phyloP scores from a whole-genome alignment of 352 stramenopile genomes.

The Globisporangium spiculum region DNA sequence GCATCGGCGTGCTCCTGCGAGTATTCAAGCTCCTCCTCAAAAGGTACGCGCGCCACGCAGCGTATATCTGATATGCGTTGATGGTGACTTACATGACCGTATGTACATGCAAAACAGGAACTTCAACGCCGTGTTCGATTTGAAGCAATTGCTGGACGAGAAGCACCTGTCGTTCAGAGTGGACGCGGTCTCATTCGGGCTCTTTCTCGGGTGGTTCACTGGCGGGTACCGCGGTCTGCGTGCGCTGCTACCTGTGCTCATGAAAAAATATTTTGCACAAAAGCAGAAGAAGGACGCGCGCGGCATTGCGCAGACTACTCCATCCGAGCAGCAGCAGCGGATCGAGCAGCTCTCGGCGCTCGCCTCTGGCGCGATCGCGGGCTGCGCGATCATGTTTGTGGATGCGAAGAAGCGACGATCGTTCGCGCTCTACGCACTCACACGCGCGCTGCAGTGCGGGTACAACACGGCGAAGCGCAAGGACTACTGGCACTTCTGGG shows the following conservation, averaged over 20 bases:
- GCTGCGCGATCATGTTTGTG: constrained; percentile 60
- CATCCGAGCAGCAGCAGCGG: constrained; percentile 22
- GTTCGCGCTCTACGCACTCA: constrained; percentile 79
- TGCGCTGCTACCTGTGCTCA: constrained; percentile 47
- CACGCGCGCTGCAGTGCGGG: constrained; percentile 73
- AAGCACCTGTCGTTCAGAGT: constrained; percentile 76
- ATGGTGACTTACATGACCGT: no score
- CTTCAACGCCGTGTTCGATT: constrained; percentile 44
- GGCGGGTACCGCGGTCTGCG: constrained; percentile 66
- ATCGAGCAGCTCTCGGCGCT: constrained; percentile 51
- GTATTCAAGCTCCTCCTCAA: constrained; percentile 65
- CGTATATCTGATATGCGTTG: no score
- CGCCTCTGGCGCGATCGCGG: constrained; percentile 56
- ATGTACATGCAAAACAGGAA: constrained; percentile 25
- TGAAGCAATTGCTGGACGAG: constrained; percentile 70
- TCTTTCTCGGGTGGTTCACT: constrained; percentile 86
- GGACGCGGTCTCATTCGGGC: constrained; percentile 79
- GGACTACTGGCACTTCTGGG: constrained; percentile 88
- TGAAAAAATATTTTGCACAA: constrained; percentile 28
- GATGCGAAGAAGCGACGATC: constrained; percentile 68
- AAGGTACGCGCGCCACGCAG: constrained; percentile 22
- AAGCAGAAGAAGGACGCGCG: not conserved
- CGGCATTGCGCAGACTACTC: not conserved
- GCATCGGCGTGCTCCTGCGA: constrained; percentile 68
- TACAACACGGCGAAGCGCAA: constrained; percentile 85